phyloP scores from a whole-genome alignment of 129 eudicot species.

The Artemisia annua region DNA sequence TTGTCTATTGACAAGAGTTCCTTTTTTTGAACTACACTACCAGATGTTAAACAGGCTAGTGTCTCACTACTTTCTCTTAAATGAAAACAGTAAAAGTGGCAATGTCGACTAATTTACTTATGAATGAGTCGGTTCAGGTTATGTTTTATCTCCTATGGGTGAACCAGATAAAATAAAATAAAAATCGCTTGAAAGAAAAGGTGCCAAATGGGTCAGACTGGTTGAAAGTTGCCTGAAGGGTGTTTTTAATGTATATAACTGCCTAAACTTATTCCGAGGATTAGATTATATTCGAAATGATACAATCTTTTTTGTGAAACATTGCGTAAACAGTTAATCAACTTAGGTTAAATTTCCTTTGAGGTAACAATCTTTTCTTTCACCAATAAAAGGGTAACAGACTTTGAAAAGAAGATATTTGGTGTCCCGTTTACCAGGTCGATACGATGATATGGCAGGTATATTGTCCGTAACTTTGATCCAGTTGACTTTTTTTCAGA shows the following conservation, averaged over 20 bases:
- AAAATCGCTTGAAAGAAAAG: not conserved
- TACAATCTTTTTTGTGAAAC: not conserved
- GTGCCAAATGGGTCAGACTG: not conserved
- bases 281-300: not conserved
- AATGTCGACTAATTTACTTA: not conserved
- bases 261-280: not conserved
- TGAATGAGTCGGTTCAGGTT: not conserved
- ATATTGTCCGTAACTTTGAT: too few species aligned
- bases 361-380: too few species aligned
- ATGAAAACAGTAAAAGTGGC: conserved; percentile 9
- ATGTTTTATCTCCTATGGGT: not conserved
- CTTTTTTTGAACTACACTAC: conserved; percentile 86
- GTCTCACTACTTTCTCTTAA: conserved; percentile 19
- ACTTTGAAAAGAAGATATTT: too few species aligned
- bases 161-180: not conserved
- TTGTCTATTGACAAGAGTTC: conserved; percentile 82
- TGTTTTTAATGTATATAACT: not conserved
- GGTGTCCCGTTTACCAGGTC: too few species aligned
- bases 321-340: not conserved
- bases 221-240: not conserved
- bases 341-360: too few species aligned
- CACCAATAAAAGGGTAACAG: too few species aligned
- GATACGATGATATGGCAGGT: too few species aligned
- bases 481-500: too few species aligned
- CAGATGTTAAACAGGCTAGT: conserved; percentile 77